Percentiles rank a stretch among this genome's conserved stretches.
These are phyloP conservation scores for Plasmodium cynomolgi DNA, from an alignment of 169 alveolate genomes.

Conservation along the genomic window DNA sequence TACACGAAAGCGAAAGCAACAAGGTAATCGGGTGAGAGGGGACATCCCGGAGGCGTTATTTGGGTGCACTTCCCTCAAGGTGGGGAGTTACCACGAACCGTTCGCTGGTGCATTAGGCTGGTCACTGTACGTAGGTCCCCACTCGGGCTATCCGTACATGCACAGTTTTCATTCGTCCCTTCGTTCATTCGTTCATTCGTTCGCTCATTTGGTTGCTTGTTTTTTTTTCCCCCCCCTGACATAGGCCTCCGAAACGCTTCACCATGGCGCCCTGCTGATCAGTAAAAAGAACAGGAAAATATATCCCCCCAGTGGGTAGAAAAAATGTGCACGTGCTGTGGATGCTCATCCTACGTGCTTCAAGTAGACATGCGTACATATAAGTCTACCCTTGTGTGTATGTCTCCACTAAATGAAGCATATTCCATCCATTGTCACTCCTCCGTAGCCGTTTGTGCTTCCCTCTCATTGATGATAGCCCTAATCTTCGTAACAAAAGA, in stretches of 20 bases:
- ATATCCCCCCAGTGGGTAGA: background rate
- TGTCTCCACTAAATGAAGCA: background rate
- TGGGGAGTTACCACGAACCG: no score
- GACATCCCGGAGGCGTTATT: background rate
- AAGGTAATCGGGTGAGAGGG: constrained; percentile 9
- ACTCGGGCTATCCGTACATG: background rate
- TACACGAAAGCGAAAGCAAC: constrained; percentile 1
- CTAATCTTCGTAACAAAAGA: constrained; percentile 28
- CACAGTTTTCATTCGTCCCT: background rate
- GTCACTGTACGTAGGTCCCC: background rate
- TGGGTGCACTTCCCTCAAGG: background rate
- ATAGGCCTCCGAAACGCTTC: constrained; percentile 5
- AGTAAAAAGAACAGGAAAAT: constrained; percentile 20
- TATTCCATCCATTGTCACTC: background rate
- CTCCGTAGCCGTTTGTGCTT: constrained; percentile 37
- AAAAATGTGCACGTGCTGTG: background rate
- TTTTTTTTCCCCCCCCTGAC: background rate
- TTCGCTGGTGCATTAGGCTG: background rate
- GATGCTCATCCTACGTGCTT: background rate
- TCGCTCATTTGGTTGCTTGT: background rate
- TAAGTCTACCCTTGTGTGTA: background rate
- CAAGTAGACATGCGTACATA: background rate
- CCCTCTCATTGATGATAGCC: constrained; percentile 31
- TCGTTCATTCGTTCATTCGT: background rate
- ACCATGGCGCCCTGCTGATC: constrained; percentile 41